Percentiles rank a stretch among this genome's conserved stretches.
phyloP scores from a whole-genome alignment of 768 basidiomycete genomes.

The Suillus discolor region DNA sequence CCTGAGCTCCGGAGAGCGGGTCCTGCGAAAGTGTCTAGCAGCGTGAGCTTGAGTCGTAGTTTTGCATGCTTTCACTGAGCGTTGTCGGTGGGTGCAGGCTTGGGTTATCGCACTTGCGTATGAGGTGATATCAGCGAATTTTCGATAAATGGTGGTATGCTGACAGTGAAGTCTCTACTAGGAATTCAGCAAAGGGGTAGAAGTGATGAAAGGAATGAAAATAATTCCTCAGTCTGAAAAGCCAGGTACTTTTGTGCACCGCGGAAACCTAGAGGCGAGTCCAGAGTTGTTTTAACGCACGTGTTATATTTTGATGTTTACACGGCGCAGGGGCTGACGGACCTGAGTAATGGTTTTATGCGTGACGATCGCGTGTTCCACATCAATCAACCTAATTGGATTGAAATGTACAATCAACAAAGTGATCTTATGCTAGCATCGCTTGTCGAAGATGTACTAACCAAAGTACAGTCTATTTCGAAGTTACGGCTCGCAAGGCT shows the following conservation, averaged over 20 bases:
- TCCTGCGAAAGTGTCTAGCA: conserved; percentile 1
- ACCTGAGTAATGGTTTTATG: conserved; percentile 29
- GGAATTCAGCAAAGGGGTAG: conserved; percentile 14
- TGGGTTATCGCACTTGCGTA: conserved; percentile 21
- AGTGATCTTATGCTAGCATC: conserved; percentile 12
- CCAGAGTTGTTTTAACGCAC: background rate
- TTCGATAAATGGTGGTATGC: background rate
- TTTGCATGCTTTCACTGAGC: background rate
- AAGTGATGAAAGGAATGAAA: conserved; percentile 11
- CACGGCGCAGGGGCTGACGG: conserved; percentile 18
- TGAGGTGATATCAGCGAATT: conserved; percentile 8
- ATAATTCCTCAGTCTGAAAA: background rate
- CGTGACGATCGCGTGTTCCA: conserved; percentile 28
- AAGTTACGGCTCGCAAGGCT: conserved; percentile 17
- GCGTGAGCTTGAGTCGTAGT: conserved; percentile 3
- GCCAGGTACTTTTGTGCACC: background rate
- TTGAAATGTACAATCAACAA: conserved; percentile 25
- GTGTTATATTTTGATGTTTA: background rate
- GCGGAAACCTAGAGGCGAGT: background rate
- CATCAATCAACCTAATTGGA: conserved; percentile 20
- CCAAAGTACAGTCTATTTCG: conserved; percentile 21
- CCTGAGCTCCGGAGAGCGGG: conserved; percentile 8
- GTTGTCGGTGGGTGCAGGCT: conserved; percentile 15
- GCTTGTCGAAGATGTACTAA: background rate
- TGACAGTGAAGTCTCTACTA: background rate